Conservation (phyloP, 176 grass and related monocot species). For the Pharus latifolius region DNA sequence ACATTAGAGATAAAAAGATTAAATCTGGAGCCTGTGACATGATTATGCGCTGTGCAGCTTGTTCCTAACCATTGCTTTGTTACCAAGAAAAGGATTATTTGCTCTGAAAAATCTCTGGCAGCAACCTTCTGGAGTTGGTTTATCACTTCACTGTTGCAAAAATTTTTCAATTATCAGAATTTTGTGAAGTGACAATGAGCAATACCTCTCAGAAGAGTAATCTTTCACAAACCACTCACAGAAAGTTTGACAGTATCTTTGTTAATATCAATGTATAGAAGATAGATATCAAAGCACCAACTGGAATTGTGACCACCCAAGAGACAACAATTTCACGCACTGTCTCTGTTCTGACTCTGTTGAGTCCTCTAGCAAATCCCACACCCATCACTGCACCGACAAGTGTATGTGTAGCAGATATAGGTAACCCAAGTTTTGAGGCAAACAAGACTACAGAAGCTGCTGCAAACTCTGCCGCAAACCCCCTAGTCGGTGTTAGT, state of each 20-base stretch:
- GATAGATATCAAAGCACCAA: slow-evolving; percentile 57
- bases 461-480: slow-evolving; percentile 88
- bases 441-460: slow-evolving; percentile 91
- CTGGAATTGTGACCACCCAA: slow-evolving; percentile 88
- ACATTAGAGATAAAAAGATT: background rate
- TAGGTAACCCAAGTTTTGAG: slow-evolving; percentile 80
- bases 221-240: slow-evolving; percentile 35
- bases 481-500: slow-evolving; percentile 84
- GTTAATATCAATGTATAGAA: slow-evolving; percentile 69
- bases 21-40: slow-evolving; percentile 4
- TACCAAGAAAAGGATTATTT: slow-evolving; percentile 37
- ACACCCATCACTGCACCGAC: slow-evolving; percentile 99
- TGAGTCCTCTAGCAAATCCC: slow-evolving; percentile 87
- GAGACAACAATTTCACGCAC: slow-evolving; percentile 80
- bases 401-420: slow-evolving; percentile 93
- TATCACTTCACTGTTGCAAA: slow-evolving; percentile 1
- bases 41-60: slow-evolving; percentile 15
- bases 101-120: background rate
- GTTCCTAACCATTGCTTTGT: slow-evolving; percentile 2
- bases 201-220: slow-evolving; percentile 18
- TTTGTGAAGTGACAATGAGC: background rate
- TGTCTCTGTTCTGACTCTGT: slow-evolving; percentile 71
- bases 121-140: background rate
- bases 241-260: slow-evolving; percentile 58
- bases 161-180: background rate